Percentiles rank a stretch among this genome's conserved stretches.
Evolutionary conservation across 1,284 basidiomycete genomes (phyloP).

Genomic region (Veloboletus limbatus): DNA sequence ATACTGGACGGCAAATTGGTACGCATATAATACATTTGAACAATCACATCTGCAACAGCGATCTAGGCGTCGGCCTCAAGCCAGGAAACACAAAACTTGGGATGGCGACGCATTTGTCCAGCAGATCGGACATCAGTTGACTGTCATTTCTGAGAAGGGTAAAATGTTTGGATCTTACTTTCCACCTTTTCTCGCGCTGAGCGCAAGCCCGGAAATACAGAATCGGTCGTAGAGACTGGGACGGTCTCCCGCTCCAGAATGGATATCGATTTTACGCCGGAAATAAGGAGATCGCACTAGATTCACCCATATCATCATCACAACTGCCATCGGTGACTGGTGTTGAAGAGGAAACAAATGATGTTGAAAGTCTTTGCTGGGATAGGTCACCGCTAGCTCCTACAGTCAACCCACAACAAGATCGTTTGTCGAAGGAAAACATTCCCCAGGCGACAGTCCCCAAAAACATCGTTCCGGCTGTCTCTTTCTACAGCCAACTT

Average conservation of each 20-base stretch:
- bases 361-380: conserved; percentile 14
- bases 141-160: conserved; percentile 66
- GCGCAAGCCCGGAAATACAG: conserved; percentile 36
- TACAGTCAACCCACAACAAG: conserved; percentile 3
- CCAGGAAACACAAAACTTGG: conserved; percentile 87
- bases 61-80: conserved; percentile 71
- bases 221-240: conserved; percentile 61
- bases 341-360: conserved; percentile 30
- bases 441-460: conserved; percentile 8
- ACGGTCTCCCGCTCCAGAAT: conserved; percentile 48
- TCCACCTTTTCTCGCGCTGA: conserved; percentile 12
- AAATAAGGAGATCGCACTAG: conserved; percentile 62
- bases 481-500: conserved; percentile 55
- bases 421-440: conserved; percentile 26
- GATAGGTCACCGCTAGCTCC: conserved; percentile 2
- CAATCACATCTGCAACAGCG: conserved; percentile 8
- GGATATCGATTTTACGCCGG: conserved; percentile 53
- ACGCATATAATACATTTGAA: conserved; percentile 11
- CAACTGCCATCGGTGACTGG: conserved; percentile 50
- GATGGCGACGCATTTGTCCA: conserved; percentile 74
- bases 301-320: conserved; percentile 45
- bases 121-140: conserved; percentile 47
- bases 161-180: conserved; percentile 48
- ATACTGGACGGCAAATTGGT: conserved; percentile 74
- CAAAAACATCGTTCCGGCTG: conserved; percentile 51